Evolutionary conservation across 2,329 filamentous ascomycete genomes (phyloP), one percentile per base, ranked within the genome.

Genomic region (Fusarium anguioides): DNA sequence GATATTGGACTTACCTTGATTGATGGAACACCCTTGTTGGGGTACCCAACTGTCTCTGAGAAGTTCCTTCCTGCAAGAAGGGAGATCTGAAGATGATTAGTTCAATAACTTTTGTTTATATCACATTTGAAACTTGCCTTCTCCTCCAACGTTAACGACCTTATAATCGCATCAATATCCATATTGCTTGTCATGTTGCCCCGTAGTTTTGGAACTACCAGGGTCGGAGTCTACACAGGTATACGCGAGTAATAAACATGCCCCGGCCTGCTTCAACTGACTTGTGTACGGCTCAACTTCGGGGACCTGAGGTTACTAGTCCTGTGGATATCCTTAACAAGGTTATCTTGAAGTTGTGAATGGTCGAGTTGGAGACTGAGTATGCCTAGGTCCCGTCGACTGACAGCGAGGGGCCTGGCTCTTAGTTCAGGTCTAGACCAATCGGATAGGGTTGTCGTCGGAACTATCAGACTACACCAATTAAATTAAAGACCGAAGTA

Each of bases 41-140:
- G 23, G 14, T 70, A 57, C 0, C 45, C 60, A 9, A 59, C 46
- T 7, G 70, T 72, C 42, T 72, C 70, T 2, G 71, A 73, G n/a
- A 73, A 73, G 61, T 60, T 70, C 21, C 45, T 54, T 1, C 70
- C 71, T 1, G 69, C 71, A 11, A 73, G 65, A 3, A 73, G 58
- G 10, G 69, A 60, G 8, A 73, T 69, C 70, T 72, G 12, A 4
- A 8, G 17, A 0, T 3, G 4, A 15, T 64, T 31, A 64, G 47
- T 21, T 46, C 1, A 18, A 11, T n/a, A 2, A 0, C 12, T 3
- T 8, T n/a, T 23, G 2, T 4, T 4, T 1, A 15, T 17, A 17
- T 1, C 0, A 10, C 6, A 1, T 3, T n/a, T 12, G 5, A 10
- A 0, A 8, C 0, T 20, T 37, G 64, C 70, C 35, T 72, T 72